Base-by-base conservation (phyloP, 2,329 filamentous ascomycete genomes). In the Escovopsis sp. region DNA sequence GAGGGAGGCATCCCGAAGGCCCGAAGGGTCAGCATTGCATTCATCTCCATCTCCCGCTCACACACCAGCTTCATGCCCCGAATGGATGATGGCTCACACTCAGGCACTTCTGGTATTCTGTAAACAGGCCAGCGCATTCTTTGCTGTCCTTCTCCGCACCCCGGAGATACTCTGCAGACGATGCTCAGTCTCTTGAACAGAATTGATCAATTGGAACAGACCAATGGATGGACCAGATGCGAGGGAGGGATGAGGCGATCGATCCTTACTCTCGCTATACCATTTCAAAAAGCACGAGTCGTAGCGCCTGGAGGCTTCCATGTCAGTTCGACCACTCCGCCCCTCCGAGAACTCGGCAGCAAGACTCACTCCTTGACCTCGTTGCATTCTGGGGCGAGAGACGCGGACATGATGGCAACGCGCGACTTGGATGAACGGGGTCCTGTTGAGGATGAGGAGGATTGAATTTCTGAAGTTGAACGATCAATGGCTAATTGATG, bases 231-330 rank as follows among this genome's bases (percentile, higher is more conserved):
- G 26, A 30, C 10, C 12, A 42, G 23, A 12, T 36, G 43, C 47
- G 39, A 45, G 28, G 39, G 36, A 12, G 7, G 50, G 40, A 53
- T 52, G 41, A 41, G 35, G 46, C 40, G 6, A 37, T 33, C 41
- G 44, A 36, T 41, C 62, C 81, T 45, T 70, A 95, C 91, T 96
- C 65, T 98, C 91, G 59, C 88, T 95, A 63, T 98, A 98, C 91
- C 91, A 98, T 66, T 94, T 96, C 49, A 98, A 68, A 60, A 98
- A 98, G 66, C 91, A 98, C 41, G 82, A 88, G 62, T 98, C 91
- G 59, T 98, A 98, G 54, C 81, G 85, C 60, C 88, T 95, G 47
- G 3, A 12, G 36, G 36, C 6, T 35, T 26, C 4, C 8, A 19
- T 18, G 9, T 38, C 33, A 12, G n/a, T 26, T 12, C 8, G 30